Evolutionary conservation across 2,329 filamentous ascomycete genomes (phyloP).

Genomic region (Aureobasidium uvarum): DNA sequence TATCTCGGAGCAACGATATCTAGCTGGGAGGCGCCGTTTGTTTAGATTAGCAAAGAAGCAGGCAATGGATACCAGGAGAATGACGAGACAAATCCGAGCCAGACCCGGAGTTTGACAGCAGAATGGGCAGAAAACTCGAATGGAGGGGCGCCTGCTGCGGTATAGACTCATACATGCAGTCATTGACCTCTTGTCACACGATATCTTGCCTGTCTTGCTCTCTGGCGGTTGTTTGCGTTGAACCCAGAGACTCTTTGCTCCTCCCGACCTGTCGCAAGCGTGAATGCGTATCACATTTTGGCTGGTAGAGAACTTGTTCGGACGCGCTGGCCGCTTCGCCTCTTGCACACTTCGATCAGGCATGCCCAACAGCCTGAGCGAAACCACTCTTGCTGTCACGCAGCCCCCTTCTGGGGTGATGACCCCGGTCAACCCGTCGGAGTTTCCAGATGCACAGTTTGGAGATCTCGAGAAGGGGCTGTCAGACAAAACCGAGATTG

Average conservation of each 20-base stretch:
- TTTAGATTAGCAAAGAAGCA: constrained; percentile 11
- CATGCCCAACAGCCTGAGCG: constrained; percentile 23
- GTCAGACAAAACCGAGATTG: constrained; percentile 13
- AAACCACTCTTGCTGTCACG: constrained; percentile 23
- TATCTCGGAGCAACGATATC: constrained; percentile 16
- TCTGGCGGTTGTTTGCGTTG: neutral
- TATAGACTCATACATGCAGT: constrained; percentile 10
- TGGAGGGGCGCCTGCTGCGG: neutral
- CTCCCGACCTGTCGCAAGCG: neutral
- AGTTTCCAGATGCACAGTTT: constrained; percentile 12
- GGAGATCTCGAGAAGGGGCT: constrained; percentile 19
- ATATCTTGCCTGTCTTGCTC: neutral
- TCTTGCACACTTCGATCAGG: neutral
- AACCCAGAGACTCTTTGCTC: neutral
- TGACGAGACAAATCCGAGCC: constrained; percentile 18
- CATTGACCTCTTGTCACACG: neutral
- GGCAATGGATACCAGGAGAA: neutral
- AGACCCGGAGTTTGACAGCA: neutral
- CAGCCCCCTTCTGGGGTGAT: constrained; percentile 21
- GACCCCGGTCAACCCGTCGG: constrained; percentile 20
- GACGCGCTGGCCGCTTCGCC: constrained; percentile 24
- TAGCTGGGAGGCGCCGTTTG: constrained; percentile 1
- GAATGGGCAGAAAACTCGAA: constrained; percentile 9
- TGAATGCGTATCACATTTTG: constrained; percentile 20
- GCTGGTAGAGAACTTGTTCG: constrained; percentile 7